Evolutionary conservation across 352 stramenopile species (phyloP).

Genomic region (Phytopythium kandeliae): DNA sequence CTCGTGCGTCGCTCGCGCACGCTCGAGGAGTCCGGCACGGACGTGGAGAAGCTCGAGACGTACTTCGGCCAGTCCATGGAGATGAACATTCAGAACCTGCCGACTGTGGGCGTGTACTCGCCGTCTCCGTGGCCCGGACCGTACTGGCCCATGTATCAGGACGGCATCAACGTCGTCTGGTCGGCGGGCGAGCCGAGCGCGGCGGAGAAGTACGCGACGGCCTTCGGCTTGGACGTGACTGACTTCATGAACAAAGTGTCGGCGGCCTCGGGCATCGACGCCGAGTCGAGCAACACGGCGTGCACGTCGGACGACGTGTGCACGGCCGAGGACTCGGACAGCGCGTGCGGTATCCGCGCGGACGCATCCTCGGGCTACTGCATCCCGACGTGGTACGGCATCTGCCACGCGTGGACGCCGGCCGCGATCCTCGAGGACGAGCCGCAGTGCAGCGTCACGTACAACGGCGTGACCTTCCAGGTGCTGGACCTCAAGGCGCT

Average conservation of each 20-base stretch:
- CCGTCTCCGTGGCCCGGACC: constrained; percentile 33
- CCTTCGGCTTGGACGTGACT: constrained; percentile 24
- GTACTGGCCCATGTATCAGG: constrained; percentile 60
- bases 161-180: constrained; percentile 60
- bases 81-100: constrained; percentile 23
- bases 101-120: constrained; percentile 8
- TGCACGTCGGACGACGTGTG: constrained; percentile 18
- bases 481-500: constrained; percentile 43
- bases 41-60: constrained; percentile 23
- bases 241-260: constrained; percentile 35
- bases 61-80: constrained; percentile 28
- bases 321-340: no score
- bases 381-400: constrained; percentile 36
- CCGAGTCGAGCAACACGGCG: constrained; percentile 11
- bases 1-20: constrained; percentile 2
- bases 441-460: constrained; percentile 26
- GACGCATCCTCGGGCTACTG: constrained; percentile 23
- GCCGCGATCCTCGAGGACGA: constrained; percentile 33
- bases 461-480: constrained; percentile 38
- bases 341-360: constrained; percentile 22
- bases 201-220: constrained; percentile 34
- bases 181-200: constrained; percentile 19
- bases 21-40: no score
- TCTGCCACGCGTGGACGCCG: constrained; percentile 39
- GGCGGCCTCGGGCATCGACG: constrained; percentile 20